Evolutionary conservation across 2,329 filamentous ascomycete genomes (phyloP).

Genomic region (Dryadomyces quercus-mongolicae): DNA sequence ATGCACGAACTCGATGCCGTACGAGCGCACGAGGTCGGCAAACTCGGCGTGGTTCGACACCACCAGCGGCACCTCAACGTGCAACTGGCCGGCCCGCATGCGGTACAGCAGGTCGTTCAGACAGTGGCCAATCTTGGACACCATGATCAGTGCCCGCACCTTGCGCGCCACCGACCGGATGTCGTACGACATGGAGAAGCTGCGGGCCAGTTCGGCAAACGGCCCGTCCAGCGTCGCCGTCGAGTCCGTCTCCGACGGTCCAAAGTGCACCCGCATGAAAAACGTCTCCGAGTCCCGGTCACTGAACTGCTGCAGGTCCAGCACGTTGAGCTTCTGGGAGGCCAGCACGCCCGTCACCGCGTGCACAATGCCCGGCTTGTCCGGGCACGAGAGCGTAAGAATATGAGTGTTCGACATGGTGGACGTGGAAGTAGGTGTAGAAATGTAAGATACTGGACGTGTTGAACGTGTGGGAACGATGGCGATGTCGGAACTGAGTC

Average conservation of each 20-base stretch:
- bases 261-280: constrained; percentile 84
- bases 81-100: constrained; percentile 51
- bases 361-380: constrained; percentile 76
- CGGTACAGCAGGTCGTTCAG: constrained; percentile 58
- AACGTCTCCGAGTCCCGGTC: constrained; percentile 64
- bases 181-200: constrained; percentile 58
- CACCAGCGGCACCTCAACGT: constrained; percentile 64
- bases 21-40: constrained; percentile 53
- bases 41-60: constrained; percentile 76
- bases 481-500: not conserved
- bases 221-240: constrained; percentile 39
- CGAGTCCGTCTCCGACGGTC: constrained; percentile 38
- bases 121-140: constrained; percentile 81
- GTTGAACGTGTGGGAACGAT: not conserved
- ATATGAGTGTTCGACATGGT: constrained; percentile 49
- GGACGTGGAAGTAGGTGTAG: not conserved
- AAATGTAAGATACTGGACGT: not conserved
- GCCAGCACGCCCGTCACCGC: constrained; percentile 71
- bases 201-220: constrained; percentile 48
- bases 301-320: constrained; percentile 76
- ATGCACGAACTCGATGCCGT: constrained; percentile 70
- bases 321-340: constrained; percentile 62
- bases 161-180: constrained; percentile 57
- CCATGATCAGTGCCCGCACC: constrained; percentile 73
- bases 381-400: constrained; percentile 72